Percentiles rank a stretch among this genome's conserved stretches.
Evolutionary conservation across 345 rosid genomes (phyloP).

Genomic region (Mallotus nudiflorus): DNA sequence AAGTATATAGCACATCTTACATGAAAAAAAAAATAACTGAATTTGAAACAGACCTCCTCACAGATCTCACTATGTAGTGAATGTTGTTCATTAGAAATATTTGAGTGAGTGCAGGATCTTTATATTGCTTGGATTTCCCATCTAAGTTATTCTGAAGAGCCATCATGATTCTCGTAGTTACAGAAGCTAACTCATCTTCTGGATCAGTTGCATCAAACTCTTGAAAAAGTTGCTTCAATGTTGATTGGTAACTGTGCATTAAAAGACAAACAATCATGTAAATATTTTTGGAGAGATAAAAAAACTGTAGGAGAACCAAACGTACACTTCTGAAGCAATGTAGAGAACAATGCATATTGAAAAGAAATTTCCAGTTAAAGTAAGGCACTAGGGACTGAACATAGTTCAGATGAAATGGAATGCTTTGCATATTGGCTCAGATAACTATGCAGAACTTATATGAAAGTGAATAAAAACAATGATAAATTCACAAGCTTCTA

Average conservation of each 20-base stretch:
- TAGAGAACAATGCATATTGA: neutral
- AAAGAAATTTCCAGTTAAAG: neutral
- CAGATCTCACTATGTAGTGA: slow-evolving; percentile 98
- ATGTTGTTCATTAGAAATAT: slow-evolving; percentile 96
- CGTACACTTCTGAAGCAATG: neutral
- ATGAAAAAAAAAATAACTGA: slow-evolving; percentile 10
- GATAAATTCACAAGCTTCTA: slow-evolving; percentile 2
- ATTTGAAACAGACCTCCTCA: slow-evolving; percentile 60
- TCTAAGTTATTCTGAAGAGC: slow-evolving; percentile 89
- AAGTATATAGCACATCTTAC: neutral
- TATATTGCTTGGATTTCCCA: slow-evolving; percentile 94
- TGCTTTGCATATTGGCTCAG: neutral
- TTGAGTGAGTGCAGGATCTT: slow-evolving; percentile 87
- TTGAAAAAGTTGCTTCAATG: slow-evolving; percentile 79
- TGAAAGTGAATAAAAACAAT: neutral
- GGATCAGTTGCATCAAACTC: slow-evolving; percentile 66
- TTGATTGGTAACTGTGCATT: slow-evolving; percentile 70
- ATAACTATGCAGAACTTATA: neutral
- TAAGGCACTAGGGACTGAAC: neutral
- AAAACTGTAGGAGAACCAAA: neutral
- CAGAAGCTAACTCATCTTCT: slow-evolving; percentile 55
- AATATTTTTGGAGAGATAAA: neutral
- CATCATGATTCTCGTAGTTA: slow-evolving; percentile 84
- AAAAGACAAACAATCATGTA: slow-evolving; percentile 17
- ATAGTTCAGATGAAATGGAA: neutral